Conservation (phyloP, 257 asterid species). For the Osmanthus fragrans region DNA sequence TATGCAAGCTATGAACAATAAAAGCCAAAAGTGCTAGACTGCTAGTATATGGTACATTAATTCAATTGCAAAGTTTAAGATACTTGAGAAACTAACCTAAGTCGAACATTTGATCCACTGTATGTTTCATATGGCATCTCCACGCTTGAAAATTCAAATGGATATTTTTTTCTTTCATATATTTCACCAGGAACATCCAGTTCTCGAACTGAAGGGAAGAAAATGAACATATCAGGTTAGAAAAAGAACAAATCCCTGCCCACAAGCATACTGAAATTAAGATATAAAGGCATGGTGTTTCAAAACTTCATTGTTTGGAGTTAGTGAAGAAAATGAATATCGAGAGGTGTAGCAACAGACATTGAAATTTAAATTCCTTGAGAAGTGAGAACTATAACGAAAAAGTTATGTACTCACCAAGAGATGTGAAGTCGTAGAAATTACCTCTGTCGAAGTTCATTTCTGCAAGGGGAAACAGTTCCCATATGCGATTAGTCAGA, state of each 20-base stretch:
- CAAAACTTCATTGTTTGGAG: background rate
- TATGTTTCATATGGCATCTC: constrained; percentile 99
- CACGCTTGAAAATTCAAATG: constrained; percentile 97
- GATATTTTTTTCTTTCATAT: constrained; percentile 87
- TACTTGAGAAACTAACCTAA: constrained; percentile 58
- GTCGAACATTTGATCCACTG: constrained; percentile 90
- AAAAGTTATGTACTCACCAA: constrained; percentile 49
- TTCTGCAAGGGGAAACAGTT: constrained; percentile 37
- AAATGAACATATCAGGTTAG: constrained; percentile 8
- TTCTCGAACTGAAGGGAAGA: constrained; percentile 54
- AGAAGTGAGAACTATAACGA: background rate
- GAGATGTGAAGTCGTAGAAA: constrained; percentile 91
- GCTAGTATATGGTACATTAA: background rate
- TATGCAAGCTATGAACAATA: background rate
- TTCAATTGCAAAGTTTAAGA: constrained; percentile 7
- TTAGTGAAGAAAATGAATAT: background rate
- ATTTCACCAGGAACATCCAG: constrained; percentile 90
- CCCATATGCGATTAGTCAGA: constrained; percentile 7
- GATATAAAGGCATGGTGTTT: background rate
- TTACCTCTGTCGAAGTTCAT: constrained; percentile 88
- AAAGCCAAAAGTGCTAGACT: background rate
- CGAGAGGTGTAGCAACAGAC: background rate
- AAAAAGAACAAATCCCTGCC: background rate
- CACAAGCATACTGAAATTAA: constrained; percentile 4
- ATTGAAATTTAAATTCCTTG: background rate